Percentiles rank a stretch among this genome's conserved stretches.
Evolutionary conservation across 2,329 filamentous ascomycete genomes (phyloP).

Genomic region (Berkeleyomyces basicola): DNA sequence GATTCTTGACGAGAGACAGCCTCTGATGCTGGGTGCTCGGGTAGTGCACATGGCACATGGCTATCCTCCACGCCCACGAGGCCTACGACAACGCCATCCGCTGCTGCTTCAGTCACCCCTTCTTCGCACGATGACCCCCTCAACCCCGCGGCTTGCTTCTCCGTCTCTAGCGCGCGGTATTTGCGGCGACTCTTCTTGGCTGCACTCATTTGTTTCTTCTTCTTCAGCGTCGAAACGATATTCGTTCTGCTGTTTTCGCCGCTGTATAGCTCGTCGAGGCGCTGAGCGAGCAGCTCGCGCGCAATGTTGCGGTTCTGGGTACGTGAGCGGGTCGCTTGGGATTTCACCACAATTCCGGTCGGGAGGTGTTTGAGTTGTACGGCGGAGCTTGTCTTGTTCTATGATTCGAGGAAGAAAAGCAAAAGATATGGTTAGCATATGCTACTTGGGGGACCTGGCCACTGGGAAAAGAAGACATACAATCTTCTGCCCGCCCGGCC

Average conservation of each 20-base stretch:
- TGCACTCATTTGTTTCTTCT: constrained; percentile 56
- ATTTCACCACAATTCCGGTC: constrained; percentile 86
- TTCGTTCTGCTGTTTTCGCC: constrained; percentile 52
- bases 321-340: constrained; percentile 75
- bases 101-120: neutral
- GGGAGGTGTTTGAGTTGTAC: constrained; percentile 84
- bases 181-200: constrained; percentile 73
- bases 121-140: neutral
- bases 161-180: constrained; percentile 45
- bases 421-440: neutral
- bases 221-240: constrained; percentile 45
- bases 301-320: constrained; percentile 79
- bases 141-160: constrained; percentile 21
- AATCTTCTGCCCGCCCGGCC: constrained; percentile 92
- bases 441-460: neutral
- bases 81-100: no score
- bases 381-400: constrained; percentile 94
- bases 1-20: no score
- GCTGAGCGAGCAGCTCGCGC: constrained; percentile 56
- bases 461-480: constrained; percentile 26
- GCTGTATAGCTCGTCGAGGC: constrained; percentile 53
- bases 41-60: no score
- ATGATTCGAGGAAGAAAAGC: neutral
- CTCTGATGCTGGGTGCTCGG: no score
- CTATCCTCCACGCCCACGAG: no score